Conservation (phyloP, 2,329 filamentous ascomycete genomes). For the Colletotrichum euphorbiae region DNA sequence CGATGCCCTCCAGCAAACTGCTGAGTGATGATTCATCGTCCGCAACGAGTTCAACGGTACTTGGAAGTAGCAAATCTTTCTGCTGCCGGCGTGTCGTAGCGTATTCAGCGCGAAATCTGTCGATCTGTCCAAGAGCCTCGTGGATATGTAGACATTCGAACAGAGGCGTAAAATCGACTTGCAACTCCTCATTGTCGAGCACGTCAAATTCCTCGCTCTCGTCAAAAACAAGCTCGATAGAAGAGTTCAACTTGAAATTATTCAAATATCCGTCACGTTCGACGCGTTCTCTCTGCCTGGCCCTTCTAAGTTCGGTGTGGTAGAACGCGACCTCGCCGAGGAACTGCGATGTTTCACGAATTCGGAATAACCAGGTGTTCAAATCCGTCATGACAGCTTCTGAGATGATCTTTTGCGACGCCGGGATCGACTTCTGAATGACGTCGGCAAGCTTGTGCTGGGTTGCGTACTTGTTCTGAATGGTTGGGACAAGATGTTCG, state of each 20-base stretch:
- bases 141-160: constrained; percentile 98
- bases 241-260: constrained; percentile 93
- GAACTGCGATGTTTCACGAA: constrained; percentile 95
- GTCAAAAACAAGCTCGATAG: constrained; percentile 94
- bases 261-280: constrained; percentile 80
- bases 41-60: constrained; percentile 78
- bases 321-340: constrained; percentile 97
- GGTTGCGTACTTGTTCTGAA: constrained; percentile 86
- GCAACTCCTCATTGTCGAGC: constrained; percentile 92
- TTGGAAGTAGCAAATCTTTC: constrained; percentile 88
- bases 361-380: constrained; percentile 95
- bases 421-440: constrained; percentile 95
- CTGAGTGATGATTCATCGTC: constrained; percentile 90
- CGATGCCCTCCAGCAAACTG: constrained; percentile 90
- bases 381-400: constrained; percentile 97
- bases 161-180: constrained; percentile 93
- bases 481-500: constrained; percentile 82
- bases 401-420: constrained; percentile 91
- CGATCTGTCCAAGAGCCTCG: constrained; percentile 90
- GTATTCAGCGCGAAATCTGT: constrained; percentile 92
- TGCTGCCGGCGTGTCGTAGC: constrained; percentile 90
- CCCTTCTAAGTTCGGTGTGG: constrained; percentile 88
- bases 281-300: constrained; percentile 83
- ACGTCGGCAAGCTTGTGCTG: constrained; percentile 95
- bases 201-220: constrained; percentile 97